Conservation (phyloP, 441 rosid species). For the Omphalea diandra region DNA sequence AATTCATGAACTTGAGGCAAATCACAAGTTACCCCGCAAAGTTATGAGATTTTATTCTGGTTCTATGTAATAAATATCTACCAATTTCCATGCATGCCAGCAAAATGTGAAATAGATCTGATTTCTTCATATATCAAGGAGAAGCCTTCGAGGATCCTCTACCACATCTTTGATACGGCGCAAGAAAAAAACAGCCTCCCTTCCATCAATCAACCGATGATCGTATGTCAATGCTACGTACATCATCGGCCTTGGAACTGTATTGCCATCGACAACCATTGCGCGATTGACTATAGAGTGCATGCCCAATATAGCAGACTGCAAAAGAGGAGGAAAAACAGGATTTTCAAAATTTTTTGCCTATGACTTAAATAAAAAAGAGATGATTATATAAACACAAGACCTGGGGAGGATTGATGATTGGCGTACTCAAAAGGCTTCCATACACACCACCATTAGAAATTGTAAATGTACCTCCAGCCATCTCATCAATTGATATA, state of each 20-base stretch:
- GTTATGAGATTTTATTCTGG: constrained; percentile 6
- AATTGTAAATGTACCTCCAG: constrained; percentile 82
- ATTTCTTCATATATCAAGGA: constrained; percentile 58
- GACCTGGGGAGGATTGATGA: constrained; percentile 94
- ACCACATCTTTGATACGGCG: constrained; percentile 86
- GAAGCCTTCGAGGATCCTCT: constrained; percentile 83
- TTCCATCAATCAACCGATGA: constrained; percentile 88
- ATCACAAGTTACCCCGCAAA: background rate
- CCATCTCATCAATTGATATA: constrained; percentile 86
- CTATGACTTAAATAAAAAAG: background rate
- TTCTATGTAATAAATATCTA: background rate
- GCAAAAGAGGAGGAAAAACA: constrained; percentile 11
- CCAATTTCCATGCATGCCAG: background rate
- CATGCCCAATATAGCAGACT: constrained; percentile 96
- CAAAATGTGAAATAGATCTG: background rate
- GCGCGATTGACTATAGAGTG: constrained; percentile 84
- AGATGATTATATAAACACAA: background rate
- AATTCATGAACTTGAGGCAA: background rate
- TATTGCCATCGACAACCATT: constrained; percentile 73
- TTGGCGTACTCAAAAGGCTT: constrained; percentile 89
- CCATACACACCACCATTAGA: constrained; percentile 92
- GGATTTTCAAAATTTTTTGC: background rate
- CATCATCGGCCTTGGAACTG: constrained; percentile 93
- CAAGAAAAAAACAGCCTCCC: constrained; percentile 90
- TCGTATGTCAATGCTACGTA: constrained; percentile 84